These are phyloP conservation scores for Metschnikowia gelsemii DNA, from an alignment of 805 yeast species.

Conservation along the genomic window DNA sequence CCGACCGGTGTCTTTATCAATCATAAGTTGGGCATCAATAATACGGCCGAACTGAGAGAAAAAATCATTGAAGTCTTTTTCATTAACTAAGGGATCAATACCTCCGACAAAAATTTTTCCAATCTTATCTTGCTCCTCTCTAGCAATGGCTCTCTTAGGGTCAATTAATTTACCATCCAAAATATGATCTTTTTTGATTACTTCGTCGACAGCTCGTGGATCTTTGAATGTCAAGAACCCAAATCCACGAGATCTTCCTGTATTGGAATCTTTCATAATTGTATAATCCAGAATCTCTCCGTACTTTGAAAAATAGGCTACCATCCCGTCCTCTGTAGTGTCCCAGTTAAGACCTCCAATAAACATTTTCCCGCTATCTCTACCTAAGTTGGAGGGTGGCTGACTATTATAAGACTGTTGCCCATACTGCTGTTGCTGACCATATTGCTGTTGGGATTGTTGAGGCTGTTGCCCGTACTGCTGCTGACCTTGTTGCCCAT, in stretches of 20 bases:
- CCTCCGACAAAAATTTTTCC: slow-evolving; percentile 98
- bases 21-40: slow-evolving; percentile 94
- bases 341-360: slow-evolving; percentile 98
- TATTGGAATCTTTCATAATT: slow-evolving; percentile 85
- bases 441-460: slow-evolving; percentile 15
- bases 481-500: slow-evolving; percentile 7
- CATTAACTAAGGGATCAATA: slow-evolving; percentile 89
- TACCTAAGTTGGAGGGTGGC: slow-evolving; percentile 33
- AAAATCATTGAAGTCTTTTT: slow-evolving; percentile 81
- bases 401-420: slow-evolving; percentile 16
- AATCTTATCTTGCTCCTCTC: slow-evolving; percentile 94
- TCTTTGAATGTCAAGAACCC: slow-evolving; percentile 88
- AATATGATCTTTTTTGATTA: slow-evolving; percentile 80
- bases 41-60: slow-evolving; percentile 87
- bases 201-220: slow-evolving; percentile 81
- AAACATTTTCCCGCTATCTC: slow-evolving; percentile 86
- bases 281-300: slow-evolving; percentile 88
- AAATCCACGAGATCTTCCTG: slow-evolving; percentile 92
- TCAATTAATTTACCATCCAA: slow-evolving; percentile 95
- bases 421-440: slow-evolving; percentile 16
- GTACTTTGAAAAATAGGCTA: slow-evolving; percentile 77
- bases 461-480: slow-evolving; percentile 4
- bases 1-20: slow-evolving; percentile 94
- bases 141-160: slow-evolving; percentile 96
- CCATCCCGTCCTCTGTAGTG: slow-evolving; percentile 84